Base-by-base conservation (phyloP, 495 filamentous ascomycete species). In the Neurospora intermedia region DNA sequence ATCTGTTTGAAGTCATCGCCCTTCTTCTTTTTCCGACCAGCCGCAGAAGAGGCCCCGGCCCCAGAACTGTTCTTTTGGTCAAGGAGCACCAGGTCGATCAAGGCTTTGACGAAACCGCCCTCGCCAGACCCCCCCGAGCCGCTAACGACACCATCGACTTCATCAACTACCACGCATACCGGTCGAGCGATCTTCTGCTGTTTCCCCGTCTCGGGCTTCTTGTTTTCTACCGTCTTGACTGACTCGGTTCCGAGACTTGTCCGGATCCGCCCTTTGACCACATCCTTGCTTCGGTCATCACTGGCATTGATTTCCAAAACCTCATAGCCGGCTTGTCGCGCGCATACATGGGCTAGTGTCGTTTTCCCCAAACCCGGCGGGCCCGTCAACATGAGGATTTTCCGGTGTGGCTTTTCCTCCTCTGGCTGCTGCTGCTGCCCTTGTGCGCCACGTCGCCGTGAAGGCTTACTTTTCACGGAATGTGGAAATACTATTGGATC, bases 301-400 rank as follows among this genome's bases (percentile, higher is more conserved):
- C 91, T 93, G 18, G 93, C 92, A 75, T 95, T 95, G 80, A 95
- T 93, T 80, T 95, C 92, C 73, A 97, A 87, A 5, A 97, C 92
- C 76, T 98, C 95, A 78, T 98, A 99, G 20, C 96, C 96, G 16
- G 96, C 95, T 78, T 99, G 96, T 76, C 86, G 89, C 0, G 96
- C 96, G 79, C 96, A 98, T 9, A 99, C 96, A 82, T 99, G 96
- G 2, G 96, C 96, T 41, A 99, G 81, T 0, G 96, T 99, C 0
- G 96, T 99, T 84, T 99, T 99, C 15, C 96, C 96, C 16, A 99
- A 85, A 6, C 96, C 96, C 3, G 96, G 94, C 9, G 95, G 93
- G 0, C 96, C 96, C 45, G 94, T 93, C 3, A 99, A 83, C 76
- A 99, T 85, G 42, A 99, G 84, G 39, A 99, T 93, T 80, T 98